Conservation (phyloP, 176 grass and related monocot species). For the Olyra latifolia region DNA sequence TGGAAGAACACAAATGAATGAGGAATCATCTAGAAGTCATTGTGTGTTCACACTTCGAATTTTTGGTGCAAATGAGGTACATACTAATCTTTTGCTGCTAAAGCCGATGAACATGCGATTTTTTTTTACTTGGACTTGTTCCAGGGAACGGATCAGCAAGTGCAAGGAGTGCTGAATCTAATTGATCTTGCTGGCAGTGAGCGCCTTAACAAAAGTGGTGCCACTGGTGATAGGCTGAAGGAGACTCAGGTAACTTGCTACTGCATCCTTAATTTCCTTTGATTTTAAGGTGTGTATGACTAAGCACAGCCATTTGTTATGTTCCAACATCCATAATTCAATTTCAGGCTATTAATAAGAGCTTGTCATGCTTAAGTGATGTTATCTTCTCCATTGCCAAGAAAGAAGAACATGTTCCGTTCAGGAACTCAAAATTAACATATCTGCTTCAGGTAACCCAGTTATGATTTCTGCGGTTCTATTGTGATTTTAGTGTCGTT, state of each 20-base stretch:
- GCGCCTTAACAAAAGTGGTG: constrained; percentile 82
- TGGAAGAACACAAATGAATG: constrained; percentile 86
- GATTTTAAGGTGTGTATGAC: not conserved
- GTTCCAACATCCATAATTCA: not conserved
- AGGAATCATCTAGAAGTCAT: constrained; percentile 93
- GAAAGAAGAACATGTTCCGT: constrained; percentile 93
- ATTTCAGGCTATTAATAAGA: constrained; percentile 87
- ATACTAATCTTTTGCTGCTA: not conserved
- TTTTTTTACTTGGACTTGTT: not conserved
- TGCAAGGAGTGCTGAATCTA: constrained; percentile 87
- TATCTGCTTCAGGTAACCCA: constrained; percentile 81
- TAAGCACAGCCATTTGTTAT: not conserved
- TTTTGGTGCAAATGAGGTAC: constrained; percentile 80
- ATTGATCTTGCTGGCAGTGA: constrained; percentile 98
- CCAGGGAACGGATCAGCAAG: constrained; percentile 89
- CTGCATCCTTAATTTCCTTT: not conserved
- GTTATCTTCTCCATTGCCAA: constrained; percentile 93
- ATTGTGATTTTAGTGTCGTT: not conserved
- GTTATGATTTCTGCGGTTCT: not conserved
- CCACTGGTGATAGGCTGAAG: constrained; percentile 81
- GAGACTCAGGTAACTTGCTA: constrained; percentile 70
- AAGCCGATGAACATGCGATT: not conserved
- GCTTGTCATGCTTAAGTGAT: constrained; percentile 84
- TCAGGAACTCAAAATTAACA: constrained; percentile 91
- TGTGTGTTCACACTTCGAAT: constrained; percentile 92